Percentiles rank a stretch among this genome's conserved stretches.
Evolutionary conservation across 2,329 filamentous ascomycete genomes (phyloP).

Genomic region (Penicillium sp.): DNA sequence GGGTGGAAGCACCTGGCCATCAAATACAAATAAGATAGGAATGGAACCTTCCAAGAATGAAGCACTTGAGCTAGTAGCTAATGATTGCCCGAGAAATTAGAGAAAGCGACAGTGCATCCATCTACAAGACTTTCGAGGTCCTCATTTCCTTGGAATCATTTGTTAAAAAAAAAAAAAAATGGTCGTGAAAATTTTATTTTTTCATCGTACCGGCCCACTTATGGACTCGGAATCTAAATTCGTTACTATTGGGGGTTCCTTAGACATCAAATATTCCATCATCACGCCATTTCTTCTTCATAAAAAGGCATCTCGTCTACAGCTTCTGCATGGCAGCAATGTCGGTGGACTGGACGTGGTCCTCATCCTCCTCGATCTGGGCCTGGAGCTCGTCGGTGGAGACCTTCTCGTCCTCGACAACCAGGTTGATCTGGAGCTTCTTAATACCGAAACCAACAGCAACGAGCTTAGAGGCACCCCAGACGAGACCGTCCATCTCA

Average conservation of each 20-base stretch:
- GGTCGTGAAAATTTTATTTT: slow-evolving; percentile 30
- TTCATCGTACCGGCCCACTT: slow-evolving; percentile 33
- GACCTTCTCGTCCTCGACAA: slow-evolving; percentile 96
- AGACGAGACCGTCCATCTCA: slow-evolving; percentile 90
- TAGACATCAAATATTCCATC: slow-evolving; percentile 38
- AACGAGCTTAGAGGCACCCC: slow-evolving; percentile 89
- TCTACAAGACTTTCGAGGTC: background rate
- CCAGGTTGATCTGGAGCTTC: slow-evolving; percentile 98
- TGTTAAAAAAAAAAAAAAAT: background rate
- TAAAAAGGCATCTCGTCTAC: slow-evolving; percentile 55
- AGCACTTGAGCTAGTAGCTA: too few species aligned
- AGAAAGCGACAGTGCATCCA: too few species aligned
- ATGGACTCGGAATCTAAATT: slow-evolving; percentile 31
- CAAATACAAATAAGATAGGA: too few species aligned
- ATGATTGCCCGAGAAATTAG: too few species aligned
- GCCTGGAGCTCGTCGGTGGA: slow-evolving; percentile 84
- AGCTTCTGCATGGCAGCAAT: slow-evolving; percentile 88
- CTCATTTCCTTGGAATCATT: background rate
- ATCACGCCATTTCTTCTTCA: slow-evolving; percentile 35
- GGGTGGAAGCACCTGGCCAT: too few species aligned
- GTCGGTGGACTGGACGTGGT: slow-evolving; percentile 94
- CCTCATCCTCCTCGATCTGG: slow-evolving; percentile 82
- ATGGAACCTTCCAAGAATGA: too few species aligned
- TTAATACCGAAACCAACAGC: slow-evolving; percentile 96
- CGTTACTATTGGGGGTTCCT: slow-evolving; percentile 39